Conservation (phyloP, 2,329 filamentous ascomycete genomes). For the Fusarium kyushuense region DNA sequence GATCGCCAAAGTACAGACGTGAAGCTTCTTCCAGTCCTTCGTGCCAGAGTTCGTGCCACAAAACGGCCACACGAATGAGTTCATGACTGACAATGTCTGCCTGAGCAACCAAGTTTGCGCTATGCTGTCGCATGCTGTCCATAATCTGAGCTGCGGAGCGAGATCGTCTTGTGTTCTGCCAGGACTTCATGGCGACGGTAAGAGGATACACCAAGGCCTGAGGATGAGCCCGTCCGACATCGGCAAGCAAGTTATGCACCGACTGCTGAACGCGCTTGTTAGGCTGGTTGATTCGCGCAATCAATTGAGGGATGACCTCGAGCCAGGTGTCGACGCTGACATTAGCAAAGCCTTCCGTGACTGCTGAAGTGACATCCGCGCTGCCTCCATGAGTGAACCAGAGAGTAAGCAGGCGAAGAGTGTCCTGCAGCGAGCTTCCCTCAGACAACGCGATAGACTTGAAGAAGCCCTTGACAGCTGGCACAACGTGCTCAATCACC, state of each 20-base stretch:
- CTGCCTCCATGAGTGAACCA: conserved; percentile 97
- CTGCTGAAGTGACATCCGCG: conserved; percentile 85
- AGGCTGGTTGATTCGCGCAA: conserved; percentile 96
- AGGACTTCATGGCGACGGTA: conserved; percentile 97
- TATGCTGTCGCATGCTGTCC: conserved; percentile 98
- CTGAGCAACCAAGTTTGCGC: conserved; percentile 90
- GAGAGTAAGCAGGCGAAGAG: conserved; percentile 87
- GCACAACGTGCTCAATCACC: conserved; percentile 89
- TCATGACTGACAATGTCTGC: conserved; percentile 96
- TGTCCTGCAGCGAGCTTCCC: conserved; percentile 95
- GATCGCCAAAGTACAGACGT: conserved; percentile 94
- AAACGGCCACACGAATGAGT: conserved; percentile 92
- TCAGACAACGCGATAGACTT: conserved; percentile 93
- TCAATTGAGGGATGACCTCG: conserved; percentile 96
- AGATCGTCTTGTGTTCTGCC: conserved; percentile 82
- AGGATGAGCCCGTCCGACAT: conserved; percentile 93
- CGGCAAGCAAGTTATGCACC: conserved; percentile 90
- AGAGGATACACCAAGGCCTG: conserved; percentile 97
- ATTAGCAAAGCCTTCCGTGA: conserved; percentile 89
- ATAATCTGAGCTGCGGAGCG: conserved; percentile 93
- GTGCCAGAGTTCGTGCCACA: conserved; percentile 99
- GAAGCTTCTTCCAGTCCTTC: conserved; percentile 98
- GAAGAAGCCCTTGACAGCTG: conserved; percentile 96
- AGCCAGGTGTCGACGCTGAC: conserved; percentile 99
- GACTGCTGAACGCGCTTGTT: conserved; percentile 89